These are phyloP conservation scores for Diplocarpon rosae DNA, from an alignment of 2,329 filamentous ascomycete genomes.

Conservation along the genomic window DNA sequence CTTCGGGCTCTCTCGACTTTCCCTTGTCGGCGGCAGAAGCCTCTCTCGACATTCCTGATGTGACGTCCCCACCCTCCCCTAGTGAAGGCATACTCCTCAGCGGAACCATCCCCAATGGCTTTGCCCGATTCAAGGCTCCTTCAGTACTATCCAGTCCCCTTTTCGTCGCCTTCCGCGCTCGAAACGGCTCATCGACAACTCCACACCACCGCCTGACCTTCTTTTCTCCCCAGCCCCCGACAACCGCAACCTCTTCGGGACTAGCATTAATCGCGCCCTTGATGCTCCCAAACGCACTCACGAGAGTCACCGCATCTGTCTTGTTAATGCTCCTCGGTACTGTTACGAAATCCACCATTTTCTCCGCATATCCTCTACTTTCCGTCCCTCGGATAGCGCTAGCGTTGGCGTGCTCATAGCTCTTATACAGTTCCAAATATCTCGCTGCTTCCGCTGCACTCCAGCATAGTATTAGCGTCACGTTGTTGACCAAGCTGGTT, in stretches of 20 bases:
- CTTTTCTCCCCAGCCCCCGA: conserved; percentile 92
- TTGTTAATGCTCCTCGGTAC: conserved; percentile 86
- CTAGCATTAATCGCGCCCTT: conserved; percentile 78
- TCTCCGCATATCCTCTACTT: conserved; percentile 72
- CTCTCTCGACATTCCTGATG: neutral
- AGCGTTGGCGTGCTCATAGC: conserved; percentile 74
- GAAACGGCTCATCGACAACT: conserved; percentile 76
- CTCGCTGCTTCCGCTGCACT: conserved; percentile 84
- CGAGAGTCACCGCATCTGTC: conserved; percentile 80
- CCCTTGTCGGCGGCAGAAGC: neutral
- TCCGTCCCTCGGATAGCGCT: conserved; percentile 78
- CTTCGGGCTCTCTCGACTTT: conserved; percentile 1
- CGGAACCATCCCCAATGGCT: conserved; percentile 24
- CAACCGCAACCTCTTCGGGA: conserved; percentile 69
- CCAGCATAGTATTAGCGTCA: conserved; percentile 90
- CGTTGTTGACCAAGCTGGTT: conserved; percentile 82
- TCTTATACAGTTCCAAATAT: conserved; percentile 92
- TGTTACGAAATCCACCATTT: conserved; percentile 85
- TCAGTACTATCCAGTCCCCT: conserved; percentile 29
- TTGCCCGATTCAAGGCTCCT: conserved; percentile 28
- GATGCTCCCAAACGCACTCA: conserved; percentile 85
- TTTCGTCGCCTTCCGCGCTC: conserved; percentile 60
- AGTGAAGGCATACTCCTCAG: conserved; percentile 18
- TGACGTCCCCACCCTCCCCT: conserved; percentile 1
- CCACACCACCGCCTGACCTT: conserved; percentile 82